Evolutionary conservation across 495 filamentous ascomycete species (phyloP), one percentile per base, ranked within the genome.

Genomic region (Podospora pseudoanserina): DNA sequence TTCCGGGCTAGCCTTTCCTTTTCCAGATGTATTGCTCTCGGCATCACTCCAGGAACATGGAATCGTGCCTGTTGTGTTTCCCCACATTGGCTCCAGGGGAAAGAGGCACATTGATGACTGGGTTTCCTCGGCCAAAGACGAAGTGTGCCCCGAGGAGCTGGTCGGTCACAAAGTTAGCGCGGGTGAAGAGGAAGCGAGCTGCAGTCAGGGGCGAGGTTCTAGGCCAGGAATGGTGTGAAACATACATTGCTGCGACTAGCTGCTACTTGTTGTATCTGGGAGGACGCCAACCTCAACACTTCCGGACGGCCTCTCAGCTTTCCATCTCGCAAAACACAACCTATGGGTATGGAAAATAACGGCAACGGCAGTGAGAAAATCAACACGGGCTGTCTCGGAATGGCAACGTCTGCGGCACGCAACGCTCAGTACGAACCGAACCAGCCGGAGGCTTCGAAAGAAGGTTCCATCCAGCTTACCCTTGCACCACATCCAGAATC

Each of bases 1-100:
- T 59, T 28, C 3, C 54, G 60, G 57, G 16, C 53, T 54, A 60
- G 28, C 64, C 64, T 70, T 66, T 70, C 68, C 68, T 16, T 34
- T 63, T 70, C 26, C 53, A 64, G 64, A 59, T 53, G 32, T 63
- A 30, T 66, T 54, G 59, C 57, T 32, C 20, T 64, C 44, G 23
- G 68, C 32, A 23, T 58, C 30, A 62, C 30, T n/a, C 68, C 60
- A 64, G 63, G 60, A 66, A 44, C 20, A 62, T 30, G 58, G 64
- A 54, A 26, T 26, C 11, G 64, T 20, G 20, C 64, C 44, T 49
- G 68, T 54, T 60, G 64, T 66, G 60, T 15, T 58, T 60, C 68
- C 58, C 55, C 68, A 65, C 68, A 70, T 58, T 49, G 39, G 39
- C 67, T 27, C 61, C 23, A 27, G 23, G 27, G 19, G 53, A 55